A percentile compares a stretch with the other conserved stretches of the same genome.
Conservation (phyloP, 352 stramenopile genomes). For the Phytophthora cactorum region DNA sequence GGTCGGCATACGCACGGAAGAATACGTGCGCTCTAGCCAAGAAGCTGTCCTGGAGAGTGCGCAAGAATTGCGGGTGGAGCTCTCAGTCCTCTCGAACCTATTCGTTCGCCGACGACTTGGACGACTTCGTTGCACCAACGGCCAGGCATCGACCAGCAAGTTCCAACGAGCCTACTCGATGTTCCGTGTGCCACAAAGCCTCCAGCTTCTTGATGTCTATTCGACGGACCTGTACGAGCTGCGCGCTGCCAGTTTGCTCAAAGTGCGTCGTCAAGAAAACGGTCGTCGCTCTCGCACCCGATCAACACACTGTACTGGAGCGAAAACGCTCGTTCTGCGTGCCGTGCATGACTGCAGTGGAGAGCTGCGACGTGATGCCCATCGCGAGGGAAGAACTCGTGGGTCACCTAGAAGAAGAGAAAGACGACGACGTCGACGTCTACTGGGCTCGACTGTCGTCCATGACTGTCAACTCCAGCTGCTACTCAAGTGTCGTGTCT, state of each 20-base stretch:
- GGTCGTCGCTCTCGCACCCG: constrained; percentile 42
- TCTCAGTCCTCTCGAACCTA: constrained; percentile 35
- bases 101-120: constrained; percentile 40
- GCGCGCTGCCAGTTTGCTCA: constrained; percentile 39
- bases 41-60: constrained; percentile 42
- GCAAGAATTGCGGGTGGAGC: constrained; percentile 41
- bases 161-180: constrained; percentile 11
- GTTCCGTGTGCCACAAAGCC: constrained; percentile 33
- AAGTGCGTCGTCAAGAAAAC: constrained; percentile 45
- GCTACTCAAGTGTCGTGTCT: constrained; percentile 33
- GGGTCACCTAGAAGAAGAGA: constrained; percentile 20
- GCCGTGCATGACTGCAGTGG: constrained; percentile 32
- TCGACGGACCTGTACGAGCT: constrained; percentile 40
- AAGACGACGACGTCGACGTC: constrained; percentile 21
- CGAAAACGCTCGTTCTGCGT: constrained; percentile 43
- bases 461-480: constrained; percentile 36
- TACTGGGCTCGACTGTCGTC: constrained; percentile 38
- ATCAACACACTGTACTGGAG: constrained; percentile 42
- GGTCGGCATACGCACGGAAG: constrained; percentile 40
- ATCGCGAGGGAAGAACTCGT: constrained; percentile 46
- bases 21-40: constrained; percentile 42
- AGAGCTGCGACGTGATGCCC: constrained; percentile 32
- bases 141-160: constrained; percentile 6
- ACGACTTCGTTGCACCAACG: constrained; percentile 31
- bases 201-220: constrained; percentile 33